Conservation (phyloP, 768 basidiomycete species). For the Strobilomyces echinocephalus region DNA sequence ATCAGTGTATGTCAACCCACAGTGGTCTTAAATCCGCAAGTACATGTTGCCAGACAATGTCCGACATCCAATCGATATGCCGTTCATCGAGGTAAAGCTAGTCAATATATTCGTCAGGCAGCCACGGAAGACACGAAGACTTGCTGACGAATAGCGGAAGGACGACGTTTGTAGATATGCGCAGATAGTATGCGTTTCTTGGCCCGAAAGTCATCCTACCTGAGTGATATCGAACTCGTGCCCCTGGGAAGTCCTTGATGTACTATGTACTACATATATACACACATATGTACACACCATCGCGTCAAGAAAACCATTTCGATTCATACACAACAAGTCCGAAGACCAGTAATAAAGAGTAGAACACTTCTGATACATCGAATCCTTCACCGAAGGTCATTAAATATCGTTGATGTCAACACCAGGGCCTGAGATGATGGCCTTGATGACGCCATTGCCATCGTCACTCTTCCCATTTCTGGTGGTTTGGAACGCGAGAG, state of each 20-base stretch:
- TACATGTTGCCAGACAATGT: constrained; percentile 72
- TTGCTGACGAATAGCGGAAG: constrained; percentile 72
- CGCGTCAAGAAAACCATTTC: no score
- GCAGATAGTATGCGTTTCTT: constrained; percentile 78
- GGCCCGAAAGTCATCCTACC: constrained; percentile 56
- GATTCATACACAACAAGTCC: no score
- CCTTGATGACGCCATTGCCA: constrained; percentile 86
- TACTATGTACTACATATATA: no score
- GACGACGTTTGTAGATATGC: constrained; percentile 66
- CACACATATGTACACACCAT: no score
- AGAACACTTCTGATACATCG: no score
- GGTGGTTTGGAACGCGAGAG: constrained; percentile 78
- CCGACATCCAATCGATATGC: constrained; percentile 90
- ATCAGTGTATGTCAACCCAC: constrained; percentile 32
- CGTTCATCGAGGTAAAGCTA: constrained; percentile 85
- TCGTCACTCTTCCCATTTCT: constrained; percentile 76
- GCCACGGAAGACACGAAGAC: background rate
- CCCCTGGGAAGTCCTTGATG: no score
- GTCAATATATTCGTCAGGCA: constrained; percentile 6
- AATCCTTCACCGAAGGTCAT: background rate
- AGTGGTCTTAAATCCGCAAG: constrained; percentile 73
- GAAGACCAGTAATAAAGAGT: no score
- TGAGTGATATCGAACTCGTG: no score
- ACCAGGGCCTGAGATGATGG: constrained; percentile 80
- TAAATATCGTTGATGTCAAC: constrained; percentile 42